Evolutionary conservation across 176 grass and related monocot species (phyloP).

Genomic region (Carex parvula): DNA sequence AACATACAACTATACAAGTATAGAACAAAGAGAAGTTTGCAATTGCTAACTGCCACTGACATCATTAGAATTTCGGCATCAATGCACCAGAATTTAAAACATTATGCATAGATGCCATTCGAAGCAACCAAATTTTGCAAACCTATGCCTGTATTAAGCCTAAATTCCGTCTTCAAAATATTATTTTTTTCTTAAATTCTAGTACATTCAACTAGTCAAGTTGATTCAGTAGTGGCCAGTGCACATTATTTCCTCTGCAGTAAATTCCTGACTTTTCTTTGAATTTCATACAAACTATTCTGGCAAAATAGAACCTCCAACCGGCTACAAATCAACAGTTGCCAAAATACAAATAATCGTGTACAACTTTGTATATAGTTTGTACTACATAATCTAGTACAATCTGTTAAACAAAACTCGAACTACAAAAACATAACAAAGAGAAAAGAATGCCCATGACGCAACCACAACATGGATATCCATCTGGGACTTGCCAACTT

Average conservation of each 20-base stretch:
- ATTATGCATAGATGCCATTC: not conserved
- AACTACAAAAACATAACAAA: not conserved
- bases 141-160: not conserved
- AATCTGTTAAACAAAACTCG: not conserved
- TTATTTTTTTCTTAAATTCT: not conserved
- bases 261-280: not conserved
- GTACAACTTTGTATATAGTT: not conserved
- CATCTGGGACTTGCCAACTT: not conserved
- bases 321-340: not conserved
- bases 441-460: not conserved
- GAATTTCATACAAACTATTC: too few species aligned
- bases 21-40: not conserved
- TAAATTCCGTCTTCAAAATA: not conserved
- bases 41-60: not conserved
- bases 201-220: not conserved
- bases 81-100: not conserved
- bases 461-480: not conserved
- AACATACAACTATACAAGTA: too few species aligned
- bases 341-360: not conserved
- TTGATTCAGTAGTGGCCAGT: not conserved
- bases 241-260: not conserved
- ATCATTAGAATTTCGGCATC: not conserved
- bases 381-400: not conserved
- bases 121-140: not conserved
- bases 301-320: not conserved